These are phyloP conservation scores for Suillus tomentosus DNA, from an alignment of 768 basidiomycete genomes.

Conservation along the genomic window DNA sequence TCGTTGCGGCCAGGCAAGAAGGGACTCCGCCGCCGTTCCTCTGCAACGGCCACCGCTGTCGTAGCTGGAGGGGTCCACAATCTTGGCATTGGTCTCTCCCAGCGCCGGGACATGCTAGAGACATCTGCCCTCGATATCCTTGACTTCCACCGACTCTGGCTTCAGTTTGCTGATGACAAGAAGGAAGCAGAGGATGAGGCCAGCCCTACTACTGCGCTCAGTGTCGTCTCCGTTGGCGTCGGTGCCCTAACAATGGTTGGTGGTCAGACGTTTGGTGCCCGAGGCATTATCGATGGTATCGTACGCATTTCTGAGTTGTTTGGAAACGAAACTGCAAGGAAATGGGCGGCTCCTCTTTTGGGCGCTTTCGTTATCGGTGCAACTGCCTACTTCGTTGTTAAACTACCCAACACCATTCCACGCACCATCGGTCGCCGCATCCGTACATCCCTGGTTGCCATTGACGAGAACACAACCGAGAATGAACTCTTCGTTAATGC, in stretches of 20 bases:
- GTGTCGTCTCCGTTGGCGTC: slow-evolving; percentile 73
- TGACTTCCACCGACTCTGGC: slow-evolving; percentile 78
- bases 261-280: slow-evolving; percentile 75
- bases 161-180: slow-evolving; percentile 62
- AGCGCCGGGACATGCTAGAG: slow-evolving; percentile 76
- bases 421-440: slow-evolving; percentile 87
- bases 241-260: slow-evolving; percentile 91
- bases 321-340: slow-evolving; percentile 75
- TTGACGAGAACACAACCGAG: slow-evolving; percentile 47
- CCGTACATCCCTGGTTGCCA: slow-evolving; percentile 55
- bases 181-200: slow-evolving; percentile 36
- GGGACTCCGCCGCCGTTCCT: slow-evolving; percentile 38
- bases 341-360: slow-evolving; percentile 86
- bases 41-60: slow-evolving; percentile 47
- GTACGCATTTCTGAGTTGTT: slow-evolving; percentile 77
- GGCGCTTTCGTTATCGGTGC: slow-evolving; percentile 76
- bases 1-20: slow-evolving; percentile 50
- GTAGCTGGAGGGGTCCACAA: slow-evolving; percentile 80
- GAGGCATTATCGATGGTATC: slow-evolving; percentile 76
- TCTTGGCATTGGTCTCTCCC: slow-evolving; percentile 80
- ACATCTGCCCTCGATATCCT: slow-evolving; percentile 83
- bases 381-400: slow-evolving; percentile 79
- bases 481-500: slow-evolving; percentile 64
- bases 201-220: slow-evolving; percentile 61
- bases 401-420: slow-evolving; percentile 88